Base-by-base conservation (phyloP, 306 rosid species). In the Gynostemma pentaphyllum region DNA sequence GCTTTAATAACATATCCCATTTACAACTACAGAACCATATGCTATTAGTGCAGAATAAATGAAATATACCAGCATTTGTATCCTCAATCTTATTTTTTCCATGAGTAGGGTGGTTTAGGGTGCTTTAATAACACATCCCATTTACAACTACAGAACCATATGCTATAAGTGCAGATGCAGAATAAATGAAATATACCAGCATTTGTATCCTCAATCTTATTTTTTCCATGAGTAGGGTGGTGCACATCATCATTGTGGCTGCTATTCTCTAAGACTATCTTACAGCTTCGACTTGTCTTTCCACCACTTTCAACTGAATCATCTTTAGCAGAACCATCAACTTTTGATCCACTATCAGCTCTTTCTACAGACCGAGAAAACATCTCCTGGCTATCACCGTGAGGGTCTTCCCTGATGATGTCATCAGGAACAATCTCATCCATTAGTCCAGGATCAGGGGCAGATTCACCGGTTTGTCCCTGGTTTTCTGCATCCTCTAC, bases 301-400 rank as follows among this genome's bases (percentile, higher is more conserved):
- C 87, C 94, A 49, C 95, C 94, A 74, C 99, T 94, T 82, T 86
- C 99, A 74, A 81, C 94, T 59, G 99, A 94, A 69, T 94, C 99
- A 54, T 92, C 95, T 82, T 94, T 88, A 10, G 99, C 74, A 68
- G 90, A 86, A 57, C 95, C 89, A 76, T 85, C 94, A 74, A 94
- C 75, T 78, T 94, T 94, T 40, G 99, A 94, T 63, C 97, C 96
- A 61, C 99, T 94, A 71, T 94, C 99, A 37, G 89, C 78, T 81
- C 99, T 83, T 70, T 89, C 99, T n/a, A 83, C 75, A 26, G 97
- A 80, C 54, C 74, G 88, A 75, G 89, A 89, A 75, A 90, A 68
- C 86, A 89, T 84, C 82, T 88, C 99, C 82, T 94, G 97, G 85
- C 88, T 94, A 74, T 94, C 95, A 64, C 94, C 99, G 56, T 85